A percentile compares a stretch with the other conserved stretches of the same genome.
Evolutionary conservation across 139 green algal genomes (phyloP).

Genomic region (Asterochloris sp.): DNA sequence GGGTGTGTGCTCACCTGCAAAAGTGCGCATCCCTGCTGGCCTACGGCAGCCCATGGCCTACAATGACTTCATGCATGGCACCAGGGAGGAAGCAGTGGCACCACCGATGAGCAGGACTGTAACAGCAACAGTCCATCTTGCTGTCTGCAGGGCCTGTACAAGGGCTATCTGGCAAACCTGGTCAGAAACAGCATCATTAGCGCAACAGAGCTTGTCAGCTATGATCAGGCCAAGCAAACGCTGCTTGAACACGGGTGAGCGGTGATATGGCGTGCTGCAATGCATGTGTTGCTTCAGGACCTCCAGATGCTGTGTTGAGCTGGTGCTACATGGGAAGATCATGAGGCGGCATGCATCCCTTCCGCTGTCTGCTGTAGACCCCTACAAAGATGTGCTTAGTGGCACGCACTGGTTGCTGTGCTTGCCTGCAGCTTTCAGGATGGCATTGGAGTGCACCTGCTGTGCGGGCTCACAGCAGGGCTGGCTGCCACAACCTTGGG

Average conservation of each 20-base stretch:
- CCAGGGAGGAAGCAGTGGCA: too few relatives aligned
- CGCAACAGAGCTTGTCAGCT: slow-evolving; percentile 36
- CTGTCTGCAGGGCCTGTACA: slow-evolving; percentile 12
- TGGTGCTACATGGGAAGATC: too few relatives aligned
- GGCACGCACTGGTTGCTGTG: neutral
- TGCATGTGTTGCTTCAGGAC: neutral
- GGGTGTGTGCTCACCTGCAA: too few relatives aligned
- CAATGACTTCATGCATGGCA: too few relatives aligned
- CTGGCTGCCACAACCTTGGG: slow-evolving; percentile 35
- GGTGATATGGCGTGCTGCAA: neutral
- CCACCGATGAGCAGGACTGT: too few relatives aligned
- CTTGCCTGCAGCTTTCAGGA: slow-evolving; percentile 17
- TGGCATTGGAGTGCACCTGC: slow-evolving; percentile 25
- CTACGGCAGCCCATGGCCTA: too few relatives aligned
- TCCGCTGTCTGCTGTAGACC: too few relatives aligned
- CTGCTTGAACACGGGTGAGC: neutral
- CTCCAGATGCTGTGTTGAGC: too few relatives aligned
- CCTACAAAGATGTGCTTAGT: neutral
- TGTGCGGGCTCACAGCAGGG: slow-evolving; percentile 25
- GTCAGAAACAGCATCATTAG: slow-evolving; percentile 36
- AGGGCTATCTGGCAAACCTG: slow-evolving; percentile 34
- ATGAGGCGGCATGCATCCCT: too few relatives aligned
- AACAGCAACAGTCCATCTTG: too few relatives aligned
- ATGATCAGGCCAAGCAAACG: slow-evolving; percentile 30
- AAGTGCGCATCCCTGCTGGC: too few relatives aligned